Evolutionary conservation across 208 protist species (phyloP), one percentile per base, ranked within the genome.

Genomic region (Leishmania guyanensis): DNA sequence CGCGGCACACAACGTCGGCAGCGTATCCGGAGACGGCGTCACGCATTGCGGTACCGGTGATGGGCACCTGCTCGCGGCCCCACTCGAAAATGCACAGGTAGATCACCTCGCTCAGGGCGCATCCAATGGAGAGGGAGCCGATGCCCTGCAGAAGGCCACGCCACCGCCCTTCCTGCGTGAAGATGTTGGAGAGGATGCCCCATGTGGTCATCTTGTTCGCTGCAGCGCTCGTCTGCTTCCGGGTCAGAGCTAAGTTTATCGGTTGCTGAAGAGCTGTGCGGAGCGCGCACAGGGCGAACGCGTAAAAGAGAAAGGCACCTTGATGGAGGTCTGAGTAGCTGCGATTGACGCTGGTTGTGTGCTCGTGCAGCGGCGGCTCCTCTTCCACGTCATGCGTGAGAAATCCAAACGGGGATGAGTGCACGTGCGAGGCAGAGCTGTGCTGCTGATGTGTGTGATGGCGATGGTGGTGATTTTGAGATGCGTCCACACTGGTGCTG

Each of bases 11-110:
- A 6, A 84, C 90, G 62, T 97, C 94, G 12, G 92, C 86, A 14
- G 84, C 50, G 84, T 96, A 96, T 48, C 89, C 91, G 26, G 92
- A 84, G 9, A 91, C 72, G 12, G 88, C 90, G 65, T 96, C 93
- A 10, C 90, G 84, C 50, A 81, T 83, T 2, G 81, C 83, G 8
- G 86, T 81, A 48, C 70, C 80, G 16, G 33, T 68, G 3, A 94
- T 78, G 46, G 86, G 88, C 51, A 80, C 43, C 68, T 77, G 76
- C 83, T 95, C 94, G 1, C 94, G 78, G 6, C 84, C 85, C 86
- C 89, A 96, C 80, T 97, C 94, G 56, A 96, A 94, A 12, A 94
- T 68, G 48, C 78, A 82, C 2, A 97, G 88, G 81, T 97, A 97
- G 36, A 97, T 69, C 5, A 91, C 92, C 62, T 97, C 94, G 78